Evolutionary conservation across 106 monocot genomes (phyloP).

Genomic region (Phalaenopsis equestris): DNA sequence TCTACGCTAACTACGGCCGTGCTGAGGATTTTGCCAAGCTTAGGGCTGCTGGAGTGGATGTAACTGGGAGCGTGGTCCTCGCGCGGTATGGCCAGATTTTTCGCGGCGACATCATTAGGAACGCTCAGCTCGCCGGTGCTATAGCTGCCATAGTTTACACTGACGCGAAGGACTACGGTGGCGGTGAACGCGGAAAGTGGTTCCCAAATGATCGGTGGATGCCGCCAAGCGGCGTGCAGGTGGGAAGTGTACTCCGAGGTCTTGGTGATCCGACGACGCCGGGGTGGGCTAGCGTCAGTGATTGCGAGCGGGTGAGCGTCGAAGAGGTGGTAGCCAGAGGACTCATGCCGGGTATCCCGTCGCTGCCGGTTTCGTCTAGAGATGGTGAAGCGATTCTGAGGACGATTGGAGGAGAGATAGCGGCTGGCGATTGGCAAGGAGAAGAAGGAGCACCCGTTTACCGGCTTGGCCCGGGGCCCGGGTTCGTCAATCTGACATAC

Average conservation of each 20-base stretch:
- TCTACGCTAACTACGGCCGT: slow-evolving; percentile 69
- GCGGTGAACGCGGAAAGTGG: background rate
- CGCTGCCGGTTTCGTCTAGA: slow-evolving; percentile 49
- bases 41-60: slow-evolving; percentile 23
- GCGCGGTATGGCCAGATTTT: slow-evolving; percentile 63
- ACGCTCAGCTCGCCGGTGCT: slow-evolving; percentile 55
- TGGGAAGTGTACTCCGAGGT: slow-evolving; percentile 41
- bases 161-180: slow-evolving; percentile 53
- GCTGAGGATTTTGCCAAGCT: slow-evolving; percentile 51
- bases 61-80: slow-evolving; percentile 41
- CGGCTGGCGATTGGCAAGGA: slow-evolving; percentile 55
- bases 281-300: slow-evolving; percentile 44
- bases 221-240: slow-evolving; percentile 66
- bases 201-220: slow-evolving; percentile 51
- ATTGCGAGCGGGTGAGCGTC: slow-evolving; percentile 40
- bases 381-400: slow-evolving; percentile 44
- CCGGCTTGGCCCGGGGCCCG: slow-evolving; percentile 47
- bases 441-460: slow-evolving; percentile 19
- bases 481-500: slow-evolving; percentile 38
- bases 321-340: slow-evolving; percentile 29
- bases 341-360: slow-evolving; percentile 37
- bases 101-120: slow-evolving; percentile 66
- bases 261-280: slow-evolving; percentile 68
- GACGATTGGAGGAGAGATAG: slow-evolving; percentile 35
- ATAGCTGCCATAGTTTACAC: slow-evolving; percentile 43